These are phyloP conservation scores for Quercus tomentella DNA, from an alignment of 331 rosid genomes.

Conservation along the genomic window DNA sequence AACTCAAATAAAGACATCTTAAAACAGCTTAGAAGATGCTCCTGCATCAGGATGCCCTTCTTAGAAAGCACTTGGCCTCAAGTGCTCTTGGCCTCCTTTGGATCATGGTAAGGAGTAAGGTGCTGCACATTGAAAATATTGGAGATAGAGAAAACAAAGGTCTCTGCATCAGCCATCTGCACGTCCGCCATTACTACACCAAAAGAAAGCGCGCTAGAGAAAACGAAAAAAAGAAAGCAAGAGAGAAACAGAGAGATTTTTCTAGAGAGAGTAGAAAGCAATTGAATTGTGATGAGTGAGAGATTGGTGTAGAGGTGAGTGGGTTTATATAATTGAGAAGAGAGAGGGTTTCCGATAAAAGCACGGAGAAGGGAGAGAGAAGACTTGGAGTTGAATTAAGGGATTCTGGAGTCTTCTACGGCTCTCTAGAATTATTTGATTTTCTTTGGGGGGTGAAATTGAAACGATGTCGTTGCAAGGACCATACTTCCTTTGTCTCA, in stretches of 20 bases:
- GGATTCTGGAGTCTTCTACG: conserved; percentile 49
- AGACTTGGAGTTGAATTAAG: neutral
- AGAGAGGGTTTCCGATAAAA: too few relatives aligned
- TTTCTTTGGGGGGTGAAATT: too few relatives aligned
- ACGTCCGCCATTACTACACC: conserved; percentile 42
- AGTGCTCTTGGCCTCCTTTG: too few relatives aligned
- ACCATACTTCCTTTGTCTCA: too few relatives aligned
- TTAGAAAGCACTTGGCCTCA: too few relatives aligned
- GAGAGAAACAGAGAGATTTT: neutral
- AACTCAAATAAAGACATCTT: too few relatives aligned
- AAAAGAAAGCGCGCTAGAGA: neutral
- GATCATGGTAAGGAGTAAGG: too few relatives aligned
- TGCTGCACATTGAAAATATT: too few relatives aligned
- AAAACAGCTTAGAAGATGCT: too few relatives aligned
- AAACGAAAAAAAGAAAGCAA: neutral
- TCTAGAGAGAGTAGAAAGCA: neutral
- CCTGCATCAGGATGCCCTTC: too few relatives aligned
- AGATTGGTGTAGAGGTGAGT: neutral
- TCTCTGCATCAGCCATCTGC: conserved; percentile 47
- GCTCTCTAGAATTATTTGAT: conserved; percentile 9
- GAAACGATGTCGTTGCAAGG: conserved; percentile 4
- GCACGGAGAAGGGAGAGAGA: neutral
- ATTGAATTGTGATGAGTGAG: neutral
- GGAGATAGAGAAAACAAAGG: conserved; percentile 40
- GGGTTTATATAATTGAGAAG: neutral